Evolutionary conservation across 805 yeast genomes (phyloP).

Genomic region (Naumovozyma castellii): DNA sequence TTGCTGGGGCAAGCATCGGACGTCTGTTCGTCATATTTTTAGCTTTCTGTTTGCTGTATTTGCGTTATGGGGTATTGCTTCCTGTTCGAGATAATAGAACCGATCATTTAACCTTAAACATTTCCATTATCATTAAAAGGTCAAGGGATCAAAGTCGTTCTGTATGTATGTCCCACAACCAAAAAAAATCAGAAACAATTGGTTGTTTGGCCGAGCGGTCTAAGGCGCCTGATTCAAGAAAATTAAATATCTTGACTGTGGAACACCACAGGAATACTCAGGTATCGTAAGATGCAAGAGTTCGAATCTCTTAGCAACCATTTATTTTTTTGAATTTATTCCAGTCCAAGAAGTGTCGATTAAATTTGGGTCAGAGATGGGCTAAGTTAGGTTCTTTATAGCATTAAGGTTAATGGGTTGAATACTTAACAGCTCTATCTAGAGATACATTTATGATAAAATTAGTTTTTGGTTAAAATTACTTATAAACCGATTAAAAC

Average conservation of each 20-base stretch:
- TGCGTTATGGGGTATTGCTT: too few species aligned
- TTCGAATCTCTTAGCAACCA: slow-evolving; percentile 26
- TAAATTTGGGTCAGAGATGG: too few species aligned
- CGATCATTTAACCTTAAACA: too few species aligned
- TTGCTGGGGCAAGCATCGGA: slow-evolving; percentile 31
- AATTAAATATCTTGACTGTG: slow-evolving; percentile 8
- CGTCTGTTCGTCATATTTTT: not conserved
- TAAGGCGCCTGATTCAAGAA: slow-evolving; percentile 26
- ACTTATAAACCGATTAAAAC: not conserved
- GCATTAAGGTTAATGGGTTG: too few species aligned
- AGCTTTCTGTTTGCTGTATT: not conserved
- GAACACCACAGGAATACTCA: slow-evolving; percentile 14
- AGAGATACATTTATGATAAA: too few species aligned
- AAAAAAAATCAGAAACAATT: not conserved
- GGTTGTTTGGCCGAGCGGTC: slow-evolving; percentile 28
- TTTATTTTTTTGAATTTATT: slow-evolving; percentile 7
- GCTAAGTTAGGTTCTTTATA: too few species aligned
- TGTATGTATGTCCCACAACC: not conserved
- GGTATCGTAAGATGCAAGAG: slow-evolving; percentile 27
- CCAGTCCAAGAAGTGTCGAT: too few species aligned
- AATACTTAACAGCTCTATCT: too few species aligned
- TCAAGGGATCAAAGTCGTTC: too few species aligned
- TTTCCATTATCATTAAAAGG: too few species aligned
- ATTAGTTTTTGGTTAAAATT: not conserved
- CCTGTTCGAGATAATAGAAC: too few species aligned